Evolutionary conservation across 225 moss, liverwort and hornwort species (phyloP), one percentile per base, ranked within the genome.

Genomic region (Sphagnum contortum): DNA sequence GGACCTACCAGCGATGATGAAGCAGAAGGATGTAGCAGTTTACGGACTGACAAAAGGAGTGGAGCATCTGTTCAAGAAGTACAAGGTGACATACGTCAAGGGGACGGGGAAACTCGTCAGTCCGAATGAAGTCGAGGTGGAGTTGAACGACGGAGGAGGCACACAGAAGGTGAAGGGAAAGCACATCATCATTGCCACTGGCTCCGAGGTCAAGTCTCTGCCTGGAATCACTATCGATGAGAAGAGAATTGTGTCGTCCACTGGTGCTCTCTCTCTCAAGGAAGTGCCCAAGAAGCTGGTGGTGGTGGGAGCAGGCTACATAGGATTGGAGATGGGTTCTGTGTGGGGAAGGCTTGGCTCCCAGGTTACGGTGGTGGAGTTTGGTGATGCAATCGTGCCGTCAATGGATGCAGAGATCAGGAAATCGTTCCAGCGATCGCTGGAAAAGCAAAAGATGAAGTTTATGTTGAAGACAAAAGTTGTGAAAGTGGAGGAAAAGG

Each of bases 21-120:
- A 84, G 69, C 92, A 96, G 71, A 96, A 96, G 51, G 83, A 88
- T 50, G 88, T 75, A 64, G 95, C 92, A 48, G 95, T 92, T 55
- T 63, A 72, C 46, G 95, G 95, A 5, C 76, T 96, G 65, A 96
- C 92, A 2, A 96, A 83, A 85, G 95, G 92, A n/a, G 69, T 96
- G 9, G 92, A 96, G 79, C 92, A 92, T 44, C 77, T 96, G 44
- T 96, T 92, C 61, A 96, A 96, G 81, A 96, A 96, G 68, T 88
- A 96, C 71, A 96, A 92, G 73, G 95, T 96, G 54, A 81, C 86
- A 2, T 95, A 95, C 44, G 89, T 95, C 77, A 95, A 95, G 74
- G 94, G 94, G 3, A 69, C 79, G 45, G 94, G 94, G 63, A 95
- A 91, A 75, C 84, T 95, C 46, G 80, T 71, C 4, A 86, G 48